Evolutionary conservation across 306 rosid species (phyloP), one percentile per base, ranked within the genome.

Genomic region (Malus asiatica): DNA sequence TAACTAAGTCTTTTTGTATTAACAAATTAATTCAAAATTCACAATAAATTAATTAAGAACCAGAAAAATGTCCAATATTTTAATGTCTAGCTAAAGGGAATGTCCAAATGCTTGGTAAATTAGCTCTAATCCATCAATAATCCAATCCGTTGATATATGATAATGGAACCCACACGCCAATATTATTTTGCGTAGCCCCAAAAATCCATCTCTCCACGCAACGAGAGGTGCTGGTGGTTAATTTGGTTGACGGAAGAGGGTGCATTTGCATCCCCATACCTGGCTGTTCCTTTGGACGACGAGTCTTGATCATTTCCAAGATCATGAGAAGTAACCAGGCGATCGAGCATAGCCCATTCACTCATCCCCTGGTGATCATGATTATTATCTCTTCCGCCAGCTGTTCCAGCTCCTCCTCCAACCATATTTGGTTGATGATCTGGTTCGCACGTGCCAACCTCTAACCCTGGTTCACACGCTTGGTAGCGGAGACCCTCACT

Each of bases 191-290:
- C 90, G 52, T 90, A 91, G 29, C 90, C 91, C 98, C 97, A 94
- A 76, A 94, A 89, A 76, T 94, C 91, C 93, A 86, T 92, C 79
- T 91, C 98, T 61, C 92, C 97, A 23, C 97, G 73, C 81, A 94
- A 80, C 1, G 97, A 81, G 51, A 83, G 93, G 25, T 84, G 93
- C 29, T 83, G 94, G 65, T 87, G 94, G 61, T 89, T 88, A 64
- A 91, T 86, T 51, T 83, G 93, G 44, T 83, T 77, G 7, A 70
- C 86, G 11, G 88, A 75, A 3, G 79, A 79, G 25, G 85, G 35
- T 4, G 10, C 19, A 61, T 84, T 85, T 72, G 77, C 78, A 52
- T 84, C 87, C 62, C 45, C 92, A 77, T 79, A 88, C 74, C 91
- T 85, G 3, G 82, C 84, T 44, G 71, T 86, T 30, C 71, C 90